Evolutionary conservation across 2,329 filamentous ascomycete species (phyloP).

Genomic region (Cladosporium halotolerans): DNA sequence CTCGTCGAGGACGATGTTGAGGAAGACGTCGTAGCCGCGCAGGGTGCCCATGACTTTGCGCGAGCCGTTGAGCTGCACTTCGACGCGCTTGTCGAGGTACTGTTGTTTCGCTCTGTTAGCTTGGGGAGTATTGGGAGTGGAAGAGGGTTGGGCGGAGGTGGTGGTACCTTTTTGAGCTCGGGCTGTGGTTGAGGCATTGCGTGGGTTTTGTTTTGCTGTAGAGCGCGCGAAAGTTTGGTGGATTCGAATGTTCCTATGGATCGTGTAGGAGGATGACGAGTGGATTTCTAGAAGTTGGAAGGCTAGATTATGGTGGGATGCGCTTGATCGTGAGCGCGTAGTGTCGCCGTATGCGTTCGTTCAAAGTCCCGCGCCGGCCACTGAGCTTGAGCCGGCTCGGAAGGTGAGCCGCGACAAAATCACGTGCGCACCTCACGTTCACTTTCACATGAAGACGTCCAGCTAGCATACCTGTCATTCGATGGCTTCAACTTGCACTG

Average conservation of each 20-base stretch:
- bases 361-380: no score
- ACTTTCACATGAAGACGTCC: no score
- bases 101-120: constrained; percentile 34
- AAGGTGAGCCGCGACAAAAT: no score
- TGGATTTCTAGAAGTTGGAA: no score
- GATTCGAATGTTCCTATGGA: not conserved
- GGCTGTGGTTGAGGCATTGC: constrained; percentile 97
- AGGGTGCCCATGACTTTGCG: constrained; percentile 93
- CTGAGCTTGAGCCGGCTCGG: no score
- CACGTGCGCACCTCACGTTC: no score
- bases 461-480: no score
- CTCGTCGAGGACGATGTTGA: constrained; percentile 97
- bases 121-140: not conserved
- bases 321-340: no score
- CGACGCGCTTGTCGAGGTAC: constrained; percentile 99
- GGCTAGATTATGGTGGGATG: no score
- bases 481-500: no score
- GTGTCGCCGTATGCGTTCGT: no score
- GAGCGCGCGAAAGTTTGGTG: not conserved
- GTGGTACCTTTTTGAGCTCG: constrained; percentile 87
- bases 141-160: constrained; percentile 2
- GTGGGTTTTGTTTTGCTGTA: constrained; percentile 3
- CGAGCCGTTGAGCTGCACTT: constrained; percentile 95
- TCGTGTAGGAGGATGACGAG: no score
- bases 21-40: constrained; percentile 95